Base-by-base conservation (phyloP, 352 stramenopile species). In the Pythium apleroticum region DNA sequence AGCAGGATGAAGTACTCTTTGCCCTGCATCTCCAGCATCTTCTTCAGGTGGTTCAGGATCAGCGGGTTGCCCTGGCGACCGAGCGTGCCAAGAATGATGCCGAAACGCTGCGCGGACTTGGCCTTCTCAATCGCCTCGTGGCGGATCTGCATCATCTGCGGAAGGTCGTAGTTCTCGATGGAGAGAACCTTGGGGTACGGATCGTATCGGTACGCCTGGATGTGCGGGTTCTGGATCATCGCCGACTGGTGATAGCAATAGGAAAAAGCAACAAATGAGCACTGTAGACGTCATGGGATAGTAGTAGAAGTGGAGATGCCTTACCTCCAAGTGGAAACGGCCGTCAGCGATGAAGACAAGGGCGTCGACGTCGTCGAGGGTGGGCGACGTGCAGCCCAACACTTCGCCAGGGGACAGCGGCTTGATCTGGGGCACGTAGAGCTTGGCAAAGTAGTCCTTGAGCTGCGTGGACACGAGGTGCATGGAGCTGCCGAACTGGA, bases 291-390 rank as follows among this genome's bases (percentile, higher is more conserved):
- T 15, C 2, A 24, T 24, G 1, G 12, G 3, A 35, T 5, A 20
- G 1, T 19, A 4, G 27, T 30, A 39, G 4, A 14, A 4, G 17
- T 22, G 7, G 3, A 39, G 39, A 46, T 19, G 52, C 45, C 48
- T 46, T 60, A 97, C 91, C 84, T 99, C 98, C 28, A 99, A 87
- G 72, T 99, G 98, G 72, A 99, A 99, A 35, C 98, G 88, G 7
- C 98, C 98, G 70, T 99, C 98, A 8, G 98, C 97, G 45, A 99
- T 89, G 80, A 99, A 99, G 19, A 99, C 89, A 45, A 99, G 84
- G 20, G 96, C 86, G 19, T 98, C 88, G 11, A 90, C 77, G n/a
- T 96, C 89, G 24, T 95, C 74, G 30, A 99, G 90, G 15, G 90
- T 80, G 8, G 98, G 98, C 17, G 97, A 98, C 14, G 98, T 99